Evolutionary conservation across 768 basidiomycete species (phyloP), one percentile per base, ranked within the genome.

Genomic region (Ephemerocybe angulata): DNA sequence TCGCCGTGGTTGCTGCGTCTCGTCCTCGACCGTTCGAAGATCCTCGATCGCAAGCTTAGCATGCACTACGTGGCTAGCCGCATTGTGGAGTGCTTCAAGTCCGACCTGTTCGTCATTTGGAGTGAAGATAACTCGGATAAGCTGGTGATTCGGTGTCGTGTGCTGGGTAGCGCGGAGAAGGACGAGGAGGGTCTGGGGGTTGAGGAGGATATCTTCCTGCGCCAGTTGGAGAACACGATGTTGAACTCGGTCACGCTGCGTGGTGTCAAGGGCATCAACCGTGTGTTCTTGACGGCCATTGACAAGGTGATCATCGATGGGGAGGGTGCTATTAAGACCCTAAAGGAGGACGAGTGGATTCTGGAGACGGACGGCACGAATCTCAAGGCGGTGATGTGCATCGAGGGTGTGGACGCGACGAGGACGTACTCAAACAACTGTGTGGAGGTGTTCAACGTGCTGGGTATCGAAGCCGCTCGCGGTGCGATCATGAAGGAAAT

Each of bases 121-220:
- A 94, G 92, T 60, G 96, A 98, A 79, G 96, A 98, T 71, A 98
- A 97, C 72, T 91, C 96, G 2, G 92, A 96, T 71, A 98, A 98
- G 75, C 84, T 98, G 11, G 83, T 98, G 63, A 90, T 99, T 62
- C 96, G 97, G 42, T 96, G 97, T 70, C 92, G 97, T 77, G 88
- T 98, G 7, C 71, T 90, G 48, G 88, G 90, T 40, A 85, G 86
- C 37, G 80, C 79, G 8, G 90, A 94, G 62, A 94, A 96, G 69
- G 88, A 93, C 19, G 90, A 93, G 22, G 90, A 92, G 53, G 85
- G 84, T 30, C 73, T 82, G 66, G 87, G 85, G 2, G 77, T 89
- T 40, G 93, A 96, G 65, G 96, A 98, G 72, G 97, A 99, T 61
- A 86, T 93, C 59, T 98, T 98, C 84, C 75, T 98, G 57, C 88